A percentile compares a stretch with the other conserved stretches of the same genome.
These are phyloP conservation scores for Canavalia ensiformis DNA, from an alignment of 306 rosid species.

Conservation along the genomic window DNA sequence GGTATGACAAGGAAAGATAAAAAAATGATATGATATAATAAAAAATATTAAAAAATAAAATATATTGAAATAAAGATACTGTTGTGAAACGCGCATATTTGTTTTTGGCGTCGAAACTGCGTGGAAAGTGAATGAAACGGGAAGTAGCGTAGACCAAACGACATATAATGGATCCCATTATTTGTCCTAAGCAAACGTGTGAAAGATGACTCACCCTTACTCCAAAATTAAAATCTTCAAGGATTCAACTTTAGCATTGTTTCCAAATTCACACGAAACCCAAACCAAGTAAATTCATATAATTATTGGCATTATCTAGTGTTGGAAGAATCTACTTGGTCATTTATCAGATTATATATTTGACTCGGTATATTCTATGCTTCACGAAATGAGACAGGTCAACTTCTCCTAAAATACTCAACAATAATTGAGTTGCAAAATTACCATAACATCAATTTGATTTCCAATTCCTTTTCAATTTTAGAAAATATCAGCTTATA, in stretches of 20 bases:
- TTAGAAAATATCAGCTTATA: background rate
- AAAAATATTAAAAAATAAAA: no score
- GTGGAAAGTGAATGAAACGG: slow-evolving; percentile 16
- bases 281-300: background rate
- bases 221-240: background rate
- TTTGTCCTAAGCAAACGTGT: background rate
- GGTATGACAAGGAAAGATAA: background rate
- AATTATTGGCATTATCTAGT: background rate
- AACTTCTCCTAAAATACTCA: background rate
- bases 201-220: background rate
- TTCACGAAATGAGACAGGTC: slow-evolving; percentile 44
- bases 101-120: slow-evolving; percentile 39
- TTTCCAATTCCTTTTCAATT: slow-evolving; percentile 23
- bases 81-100: background rate
- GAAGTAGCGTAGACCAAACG: background rate
- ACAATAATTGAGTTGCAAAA: slow-evolving; percentile 33
- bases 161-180: background rate
- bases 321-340: background rate
- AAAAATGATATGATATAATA: background rate
- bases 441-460: background rate
- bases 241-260: no score
- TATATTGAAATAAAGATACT: no score
- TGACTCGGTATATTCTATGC: slow-evolving; percentile 41
- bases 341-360: slow-evolving; percentile 1
- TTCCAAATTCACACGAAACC: background rate